Conservation (phyloP, 371 early-diverging fungal genomes). For the Coemansia sp. region DNA sequence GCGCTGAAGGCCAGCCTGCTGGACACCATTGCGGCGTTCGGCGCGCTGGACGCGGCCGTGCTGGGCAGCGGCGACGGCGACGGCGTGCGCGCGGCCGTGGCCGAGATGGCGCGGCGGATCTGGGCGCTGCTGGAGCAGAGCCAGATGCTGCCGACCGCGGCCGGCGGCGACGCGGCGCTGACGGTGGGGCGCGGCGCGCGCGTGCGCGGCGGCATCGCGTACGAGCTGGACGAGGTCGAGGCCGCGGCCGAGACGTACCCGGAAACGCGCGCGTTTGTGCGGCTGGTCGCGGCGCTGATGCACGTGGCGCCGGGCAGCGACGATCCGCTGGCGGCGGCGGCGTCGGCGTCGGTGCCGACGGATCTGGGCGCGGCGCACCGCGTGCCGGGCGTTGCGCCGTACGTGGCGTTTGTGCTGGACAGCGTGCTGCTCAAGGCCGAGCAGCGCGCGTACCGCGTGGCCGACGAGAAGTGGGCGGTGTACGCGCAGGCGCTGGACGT, state of each 20-base stretch:
- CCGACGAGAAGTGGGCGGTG: conserved; percentile 78
- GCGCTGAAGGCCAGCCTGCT: conserved; percentile 77
- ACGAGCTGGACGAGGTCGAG: conserved; percentile 79
- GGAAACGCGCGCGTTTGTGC: conserved; percentile 79
- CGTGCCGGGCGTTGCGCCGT: conserved; percentile 75
- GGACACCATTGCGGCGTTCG: conserved; percentile 72
- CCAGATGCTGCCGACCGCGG: conserved; percentile 63
- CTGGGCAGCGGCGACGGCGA: conserved; percentile 27
- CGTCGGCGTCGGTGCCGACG: conserved; percentile 58
- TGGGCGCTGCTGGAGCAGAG: conserved; percentile 73
- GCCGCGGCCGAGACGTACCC: conserved; percentile 70
- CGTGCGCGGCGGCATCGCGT: conserved; percentile 60
- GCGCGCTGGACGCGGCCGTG: conserved; percentile 50
- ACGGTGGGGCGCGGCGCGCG: conserved; percentile 31
- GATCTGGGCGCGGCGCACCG: conserved; percentile 65
- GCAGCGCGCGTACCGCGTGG: conserved; percentile 64
- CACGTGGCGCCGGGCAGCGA: conserved; percentile 52
- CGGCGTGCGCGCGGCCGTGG: conserved; percentile 17
- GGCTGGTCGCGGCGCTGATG: conserved; percentile 71
- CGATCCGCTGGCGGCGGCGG: conserved; percentile 46
- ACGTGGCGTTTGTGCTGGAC: conserved; percentile 78
- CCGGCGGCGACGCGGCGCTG: conserved; percentile 41
- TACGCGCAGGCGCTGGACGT: conserved; percentile 71
- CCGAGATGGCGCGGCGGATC: conserved; percentile 60
- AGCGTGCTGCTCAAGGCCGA: conserved; percentile 72